Conservation (phyloP, 2,329 filamentous ascomycete species). For the Sporothrix dimorphospora region DNA sequence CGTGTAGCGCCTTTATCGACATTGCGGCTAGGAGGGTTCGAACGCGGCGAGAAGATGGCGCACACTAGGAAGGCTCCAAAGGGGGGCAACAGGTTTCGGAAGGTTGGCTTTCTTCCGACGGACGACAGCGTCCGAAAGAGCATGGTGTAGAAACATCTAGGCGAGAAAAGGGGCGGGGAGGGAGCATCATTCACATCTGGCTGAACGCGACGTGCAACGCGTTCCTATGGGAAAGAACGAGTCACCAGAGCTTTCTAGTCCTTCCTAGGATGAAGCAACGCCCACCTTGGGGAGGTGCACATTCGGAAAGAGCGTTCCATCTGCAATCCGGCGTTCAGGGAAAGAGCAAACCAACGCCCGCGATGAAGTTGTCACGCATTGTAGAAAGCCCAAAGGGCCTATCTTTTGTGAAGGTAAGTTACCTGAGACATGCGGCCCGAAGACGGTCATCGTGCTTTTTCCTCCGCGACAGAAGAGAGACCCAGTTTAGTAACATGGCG, state of each 20-base stretch:
- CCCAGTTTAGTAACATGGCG: neutral
- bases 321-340: neutral
- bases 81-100: neutral
- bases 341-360: constrained; percentile 3
- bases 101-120: neutral
- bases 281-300: neutral
- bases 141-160: neutral
- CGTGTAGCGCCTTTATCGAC: constrained; percentile 55
- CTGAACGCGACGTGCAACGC: neutral
- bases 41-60: neutral
- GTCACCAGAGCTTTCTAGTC: neutral
- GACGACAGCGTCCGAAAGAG: neutral
- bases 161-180: neutral
- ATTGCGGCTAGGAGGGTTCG: constrained; percentile 41
- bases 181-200: neutral
- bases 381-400: neutral
- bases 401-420: neutral
- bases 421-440: neutral
- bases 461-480: neutral
- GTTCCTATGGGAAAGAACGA: neutral
- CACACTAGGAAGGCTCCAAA: neutral
- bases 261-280: neutral
- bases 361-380: neutral
- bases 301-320: neutral
- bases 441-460: neutral